phyloP scores from a whole-genome alignment of 352 stramenopile genomes.

The Phytophthora sansomeana region DNA sequence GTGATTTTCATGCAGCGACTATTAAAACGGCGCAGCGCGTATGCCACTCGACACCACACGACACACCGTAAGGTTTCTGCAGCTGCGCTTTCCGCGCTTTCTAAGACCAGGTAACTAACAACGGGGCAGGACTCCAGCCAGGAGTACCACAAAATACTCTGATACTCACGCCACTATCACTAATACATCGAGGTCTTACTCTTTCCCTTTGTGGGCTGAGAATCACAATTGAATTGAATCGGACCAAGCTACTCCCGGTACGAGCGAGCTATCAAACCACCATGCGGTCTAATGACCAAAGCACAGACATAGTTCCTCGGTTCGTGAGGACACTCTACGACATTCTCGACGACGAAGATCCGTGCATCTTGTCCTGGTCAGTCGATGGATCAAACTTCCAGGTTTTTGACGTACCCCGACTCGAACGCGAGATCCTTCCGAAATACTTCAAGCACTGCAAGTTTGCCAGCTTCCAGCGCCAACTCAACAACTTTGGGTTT shows the following conservation, averaged over 20 bases:
- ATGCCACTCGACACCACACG: conserved; percentile 5
- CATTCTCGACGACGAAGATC: conserved; percentile 75
- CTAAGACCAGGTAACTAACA: conserved; percentile 5
- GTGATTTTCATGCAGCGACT: neutral
- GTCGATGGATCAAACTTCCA: conserved; percentile 72
- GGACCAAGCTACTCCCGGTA: conserved; percentile 1
- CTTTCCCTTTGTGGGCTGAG: no score
- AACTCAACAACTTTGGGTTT: conserved; percentile 94
- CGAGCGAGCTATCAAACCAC: neutral
- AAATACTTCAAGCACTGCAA: conserved; percentile 94
- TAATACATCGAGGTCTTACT: conserved; percentile 8
- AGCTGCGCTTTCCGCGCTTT: conserved; percentile 31
- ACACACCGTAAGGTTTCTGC: conserved; percentile 3
- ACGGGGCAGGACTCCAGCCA: neutral
- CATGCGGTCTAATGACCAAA: conserved; percentile 23
- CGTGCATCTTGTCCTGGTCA: conserved; percentile 67
- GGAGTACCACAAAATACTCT: conserved; percentile 11
- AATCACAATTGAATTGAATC: conserved; percentile 20
- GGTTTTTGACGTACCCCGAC: conserved; percentile 65
- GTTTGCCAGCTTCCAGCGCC: conserved; percentile 91
- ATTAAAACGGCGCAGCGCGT: conserved; percentile 10
- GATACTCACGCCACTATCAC: neutral
- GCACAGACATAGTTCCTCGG: conserved; percentile 60
- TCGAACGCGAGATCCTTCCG: conserved; percentile 88
- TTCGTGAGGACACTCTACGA: conserved; percentile 77